Evolutionary conservation across 352 stramenopile genomes (phyloP), one percentile per base, ranked within the genome.

Genomic region (Phytophthora fragariaefolia): DNA sequence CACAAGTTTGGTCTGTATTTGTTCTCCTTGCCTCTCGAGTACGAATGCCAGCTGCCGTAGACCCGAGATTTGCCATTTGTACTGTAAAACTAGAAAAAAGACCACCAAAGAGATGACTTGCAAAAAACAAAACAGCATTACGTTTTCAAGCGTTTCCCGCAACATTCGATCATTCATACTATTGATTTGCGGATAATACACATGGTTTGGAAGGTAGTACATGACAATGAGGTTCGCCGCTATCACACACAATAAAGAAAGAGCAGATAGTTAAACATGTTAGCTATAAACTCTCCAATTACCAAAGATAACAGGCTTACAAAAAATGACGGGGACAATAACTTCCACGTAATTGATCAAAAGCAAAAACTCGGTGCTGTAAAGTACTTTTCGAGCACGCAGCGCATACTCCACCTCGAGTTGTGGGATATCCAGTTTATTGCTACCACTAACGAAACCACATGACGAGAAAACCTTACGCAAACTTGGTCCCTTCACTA

Each of bases 281-380:
- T n/a, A n/a, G n/a, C n/a, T n/a, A n/a, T n/a, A n/a, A n/a, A n/a
- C n/a, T n/a, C n/a, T n/a, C 8, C 9, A 8, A 15, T 42, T 42
- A 17, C 6, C 6, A 15, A 42, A 42, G 18, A 40, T 27, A 36
- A 42, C 18, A 8, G 55, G 74, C 69, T 62, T 59, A 82, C 75
- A 67, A 51, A 83, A 83, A 22, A 84, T 73, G 4, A 76, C 18
- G 4, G 78, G 73, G 15, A 86, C 66, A 24, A 77, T 62, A 4
- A 80, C 71, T 38, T 83, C 73, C 3, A 77, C 65, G 32, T 75
- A 82, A 48, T 86, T 79, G 45, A 78, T 66, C 49, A 84, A 54
- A 12, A 84, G 26, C 20, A 84, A 26, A 9, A 81, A 87, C 66
- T 84, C 75, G 2, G 78, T 74, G 47, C 79, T 63, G 34, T 84